Evolutionary conservation across 108 stramenopile genomes (phyloP).

Genomic region (Pelagomonas calceolata): DNA sequence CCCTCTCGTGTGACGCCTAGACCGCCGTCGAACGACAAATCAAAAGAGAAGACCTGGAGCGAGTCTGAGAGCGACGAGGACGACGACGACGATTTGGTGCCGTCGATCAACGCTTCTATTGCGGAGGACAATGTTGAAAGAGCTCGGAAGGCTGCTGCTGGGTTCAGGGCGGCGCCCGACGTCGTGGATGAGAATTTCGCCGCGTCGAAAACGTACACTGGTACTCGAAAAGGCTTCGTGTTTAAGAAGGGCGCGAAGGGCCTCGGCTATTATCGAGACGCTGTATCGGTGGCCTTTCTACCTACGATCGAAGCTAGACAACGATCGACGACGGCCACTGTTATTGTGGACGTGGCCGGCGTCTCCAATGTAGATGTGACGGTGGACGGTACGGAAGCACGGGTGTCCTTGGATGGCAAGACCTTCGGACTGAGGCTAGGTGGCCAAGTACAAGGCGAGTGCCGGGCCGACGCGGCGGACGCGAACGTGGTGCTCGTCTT

Average conservation of each 20-base stretch:
- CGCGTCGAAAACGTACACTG: background rate
- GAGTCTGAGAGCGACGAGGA: background rate
- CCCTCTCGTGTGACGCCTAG: too few relatives aligned
- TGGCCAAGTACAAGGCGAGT: background rate
- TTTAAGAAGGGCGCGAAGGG: conserved; percentile 11
- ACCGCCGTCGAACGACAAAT: too few relatives aligned
- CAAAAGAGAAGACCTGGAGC: background rate
- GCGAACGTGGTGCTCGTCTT: background rate
- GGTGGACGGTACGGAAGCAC: background rate
- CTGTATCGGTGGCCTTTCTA: background rate
- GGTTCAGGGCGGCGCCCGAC: background rate
- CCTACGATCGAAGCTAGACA: background rate
- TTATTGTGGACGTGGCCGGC: background rate
- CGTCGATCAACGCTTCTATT: background rate
- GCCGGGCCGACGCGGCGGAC: background rate
- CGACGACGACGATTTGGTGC: background rate
- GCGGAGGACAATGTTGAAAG: background rate
- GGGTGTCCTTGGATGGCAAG: background rate
- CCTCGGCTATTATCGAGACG: conserved; percentile 18
- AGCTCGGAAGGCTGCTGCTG: background rate
- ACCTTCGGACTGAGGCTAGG: background rate
- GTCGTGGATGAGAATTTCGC: conserved; percentile 2
- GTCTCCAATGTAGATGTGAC: background rate
- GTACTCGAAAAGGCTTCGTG: conserved; percentile 8
- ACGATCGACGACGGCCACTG: background rate